phyloP scores from a whole-genome alignment of 164 flowering plant genomes.

The Protea cynaroides region DNA sequence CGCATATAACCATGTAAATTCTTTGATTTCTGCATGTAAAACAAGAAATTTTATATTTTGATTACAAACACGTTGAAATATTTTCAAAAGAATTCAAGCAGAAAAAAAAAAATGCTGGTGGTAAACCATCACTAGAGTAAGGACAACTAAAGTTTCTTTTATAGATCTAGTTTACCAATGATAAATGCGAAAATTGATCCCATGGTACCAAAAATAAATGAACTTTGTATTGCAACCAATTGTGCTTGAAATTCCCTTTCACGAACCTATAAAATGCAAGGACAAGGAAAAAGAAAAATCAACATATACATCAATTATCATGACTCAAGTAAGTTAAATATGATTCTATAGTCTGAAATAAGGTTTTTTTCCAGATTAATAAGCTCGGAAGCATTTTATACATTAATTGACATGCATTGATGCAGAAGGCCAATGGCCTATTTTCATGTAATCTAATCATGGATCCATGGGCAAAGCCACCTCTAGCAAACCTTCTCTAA shows the following conservation, averaged over 20 bases:
- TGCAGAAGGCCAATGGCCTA: too few relatives aligned
- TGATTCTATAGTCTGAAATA: neutral
- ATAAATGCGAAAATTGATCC: slow-evolving; percentile 64
- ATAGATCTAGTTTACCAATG: slow-evolving; percentile 43
- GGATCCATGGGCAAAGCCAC: too few relatives aligned
- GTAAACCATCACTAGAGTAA: too few relatives aligned
- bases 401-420: too few relatives aligned
- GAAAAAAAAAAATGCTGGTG: too few relatives aligned
- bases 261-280: slow-evolving; percentile 35
- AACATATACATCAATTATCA: neutral
- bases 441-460: too few relatives aligned
- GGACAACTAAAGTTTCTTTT: neutral
- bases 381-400: too few relatives aligned
- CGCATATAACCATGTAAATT: slow-evolving; percentile 86
- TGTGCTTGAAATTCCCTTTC: slow-evolving; percentile 63
- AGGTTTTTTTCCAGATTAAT: too few relatives aligned
- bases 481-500: too few relatives aligned
- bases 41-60: neutral
- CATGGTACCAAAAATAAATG: slow-evolving; percentile 65
- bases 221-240: slow-evolving; percentile 67
- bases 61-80: too few relatives aligned
- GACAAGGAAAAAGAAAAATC: neutral
- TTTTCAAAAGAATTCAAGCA: too few relatives aligned
- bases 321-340: neutral
- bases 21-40: slow-evolving; percentile 60